Base-by-base conservation (phyloP, 495 filamentous ascomycete genomes). In the Trichoderma gamsii region DNA sequence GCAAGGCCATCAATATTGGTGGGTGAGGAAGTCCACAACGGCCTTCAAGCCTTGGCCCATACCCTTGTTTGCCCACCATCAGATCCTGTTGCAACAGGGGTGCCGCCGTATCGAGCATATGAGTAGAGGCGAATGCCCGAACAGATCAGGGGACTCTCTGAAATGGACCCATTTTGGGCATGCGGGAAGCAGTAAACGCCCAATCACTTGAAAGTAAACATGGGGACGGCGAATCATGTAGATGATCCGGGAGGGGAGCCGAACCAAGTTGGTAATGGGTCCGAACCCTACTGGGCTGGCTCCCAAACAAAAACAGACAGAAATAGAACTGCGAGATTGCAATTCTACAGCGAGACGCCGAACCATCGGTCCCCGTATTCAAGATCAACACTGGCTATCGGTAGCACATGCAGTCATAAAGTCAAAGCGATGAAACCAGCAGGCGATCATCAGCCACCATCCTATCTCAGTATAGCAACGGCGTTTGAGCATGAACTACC, bases 171-270 rank as follows among this genome's bases (percentile, higher is more conserved):
- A 61, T 35, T 11, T 61, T 61, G 25, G 27, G 56, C 1, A 13
- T 32, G 27, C 27, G 25, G 25, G 13, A 61, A 32, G 12, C 56
- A 61, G 56, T 21, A 32, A 61, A 11, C 1, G 49, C 27, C 56
- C 56, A 61, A 61, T 32, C 56, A 61, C 27, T 61, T 32, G 23
- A 15, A 32, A 4, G 16, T 23, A 32, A 61, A 15, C 23, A 29
- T 29, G 56, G 44, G 56, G 23, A 32, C 11, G 25, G 56, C 56
- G 56, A 61, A 61, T 61, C 56, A 61, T 29, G 56, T 15, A 32
- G 56, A 18, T 61, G 56, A 61, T 61, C 56, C 56, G 56, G 56
- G 25, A 61, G 56, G 56, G 16, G 56, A 61, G 56, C 56, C 56
- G 56, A 61, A 16, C 56, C 23, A 32, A 32, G 29, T 15, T 61